Evolutionary conservation across 164 flowering plant genomes (phyloP), one percentile per base, ranked within the genome.

Genomic region (Aristolochia contorta): DNA sequence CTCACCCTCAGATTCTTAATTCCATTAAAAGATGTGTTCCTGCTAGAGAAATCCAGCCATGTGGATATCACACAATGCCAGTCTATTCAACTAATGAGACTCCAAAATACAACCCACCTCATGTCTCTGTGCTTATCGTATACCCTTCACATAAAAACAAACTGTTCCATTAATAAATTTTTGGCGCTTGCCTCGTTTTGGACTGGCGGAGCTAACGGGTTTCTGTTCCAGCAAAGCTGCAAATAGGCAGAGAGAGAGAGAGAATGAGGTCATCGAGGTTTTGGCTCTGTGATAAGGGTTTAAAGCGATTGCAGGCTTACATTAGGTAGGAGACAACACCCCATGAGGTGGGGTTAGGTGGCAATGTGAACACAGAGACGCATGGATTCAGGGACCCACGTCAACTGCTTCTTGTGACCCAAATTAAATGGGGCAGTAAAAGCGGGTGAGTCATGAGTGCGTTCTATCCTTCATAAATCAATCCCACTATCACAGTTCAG

Each of bases 391-490:
- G 30, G 55, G 22, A n/a, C 56, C 56, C 27, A 14, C 30, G 12
- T 22, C 30, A 53, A 23, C 56, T 22, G 56, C 22, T 10, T 10
- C 56, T 22, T 53, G 56, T 53, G 56, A 53, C 14, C 56, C 56
- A 53, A 24, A 53, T 53, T 53, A 53, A 53, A 27, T 22, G 30
- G 13, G 30, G 30, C 56, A 24, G 13, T 22, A 22, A 53, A 53
- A 53, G 14, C 56, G 10, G 56, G 56, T 53, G 30, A 27, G 30
- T 27, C 30, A 27, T 27, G 30, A 53, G 30, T 16, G 23, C 30
- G 19, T 12, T 22, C 30, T 27, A 23, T 27, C 30, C 27, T 16
- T 10, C 16, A 53, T 53, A 12, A 23, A 53, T 53, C 30, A 22
- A 16, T 53, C 53, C 10, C 56, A 22, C 30, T 3, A 16, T 53